These are phyloP conservation scores for Aspergillus uvarum DNA, from an alignment of 2,329 filamentous ascomycete genomes.

Conservation along the genomic window DNA sequence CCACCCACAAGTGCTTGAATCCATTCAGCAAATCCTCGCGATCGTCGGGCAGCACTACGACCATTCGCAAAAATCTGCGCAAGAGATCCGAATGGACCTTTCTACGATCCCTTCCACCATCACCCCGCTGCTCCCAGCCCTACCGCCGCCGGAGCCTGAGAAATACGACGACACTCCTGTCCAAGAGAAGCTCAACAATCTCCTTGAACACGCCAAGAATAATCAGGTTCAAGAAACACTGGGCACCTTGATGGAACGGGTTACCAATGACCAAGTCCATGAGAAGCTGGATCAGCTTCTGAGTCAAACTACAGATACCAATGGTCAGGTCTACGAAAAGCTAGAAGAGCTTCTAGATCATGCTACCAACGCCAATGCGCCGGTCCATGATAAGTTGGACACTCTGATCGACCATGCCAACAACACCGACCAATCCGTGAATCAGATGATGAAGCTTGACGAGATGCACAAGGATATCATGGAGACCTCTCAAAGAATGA, in stretches of 20 bases:
- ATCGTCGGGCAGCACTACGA: conserved; percentile 86
- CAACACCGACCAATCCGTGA: conserved; percentile 66
- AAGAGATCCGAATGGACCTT: conserved; percentile 60
- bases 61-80: conserved; percentile 69
- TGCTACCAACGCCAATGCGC: conserved; percentile 28
- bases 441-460: conserved; percentile 78
- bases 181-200: conserved; percentile 58
- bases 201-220: conserved; percentile 47
- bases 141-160: conserved; percentile 49
- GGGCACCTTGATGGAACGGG: conserved; percentile 46
- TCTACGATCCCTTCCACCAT: conserved; percentile 52
- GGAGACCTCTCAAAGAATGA: conserved; percentile 78
- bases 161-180: conserved; percentile 63
- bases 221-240: conserved; percentile 60
- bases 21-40: conserved; percentile 79
- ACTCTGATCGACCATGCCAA: conserved; percentile 54
- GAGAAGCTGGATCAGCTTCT: conserved; percentile 57
- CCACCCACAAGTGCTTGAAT: conserved; percentile 83
- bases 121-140: conserved; percentile 56
- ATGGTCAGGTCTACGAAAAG: conserved; percentile 57
- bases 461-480: conserved; percentile 86
- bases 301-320: conserved; percentile 30
- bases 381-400: conserved; percentile 37
- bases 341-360: conserved; percentile 49
- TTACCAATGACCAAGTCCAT: conserved; percentile 55